Evolutionary conservation across 768 basidiomycete genomes (phyloP).

Genomic region (Hericium alpestre): DNA sequence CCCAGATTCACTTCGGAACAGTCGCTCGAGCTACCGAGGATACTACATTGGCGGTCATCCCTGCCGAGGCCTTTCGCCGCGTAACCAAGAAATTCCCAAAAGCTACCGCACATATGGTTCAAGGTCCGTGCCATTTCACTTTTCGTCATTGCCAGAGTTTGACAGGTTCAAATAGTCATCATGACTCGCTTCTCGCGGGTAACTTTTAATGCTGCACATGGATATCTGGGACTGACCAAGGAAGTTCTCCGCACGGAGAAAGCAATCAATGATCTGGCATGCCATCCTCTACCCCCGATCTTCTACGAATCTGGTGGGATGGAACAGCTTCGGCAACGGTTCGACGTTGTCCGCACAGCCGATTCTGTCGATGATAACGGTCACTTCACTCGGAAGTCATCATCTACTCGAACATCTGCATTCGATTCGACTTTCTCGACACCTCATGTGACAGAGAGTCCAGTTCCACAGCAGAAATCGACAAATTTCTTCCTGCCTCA

Average conservation of each 20-base stretch:
- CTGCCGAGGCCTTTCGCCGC: conserved; percentile 90
- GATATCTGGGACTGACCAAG: conserved; percentile 87
- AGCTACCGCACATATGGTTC: conserved; percentile 91
- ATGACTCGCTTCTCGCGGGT: conserved; percentile 93
- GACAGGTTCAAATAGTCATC: conserved; percentile 45
- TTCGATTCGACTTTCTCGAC: conserved; percentile 10
- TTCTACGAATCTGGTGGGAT: conserved; percentile 93
- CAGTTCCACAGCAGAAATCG: conserved; percentile 2
- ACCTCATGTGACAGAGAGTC: conserved; percentile 19
- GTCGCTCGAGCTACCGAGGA: conserved; percentile 92
- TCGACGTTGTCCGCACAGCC: conserved; percentile 40
- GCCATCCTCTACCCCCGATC: conserved; percentile 80
- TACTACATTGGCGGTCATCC: conserved; percentile 95
- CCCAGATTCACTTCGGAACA: conserved; percentile 50
- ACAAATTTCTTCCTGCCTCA: conserved; percentile 13
- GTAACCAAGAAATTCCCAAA: conserved; percentile 96
- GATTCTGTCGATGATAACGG: conserved; percentile 36
- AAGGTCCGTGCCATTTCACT: conserved; percentile 41
- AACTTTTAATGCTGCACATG: conserved; percentile 95
- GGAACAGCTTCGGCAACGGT: conserved; percentile 82
- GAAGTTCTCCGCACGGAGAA: conserved; percentile 96
- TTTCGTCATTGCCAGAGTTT: background rate
- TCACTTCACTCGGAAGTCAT: conserved; percentile 31
- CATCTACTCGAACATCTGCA: conserved; percentile 6
- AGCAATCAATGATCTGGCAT: conserved; percentile 93